Evolutionary conservation across 805 yeast species (phyloP).

Genomic region (Candida boidinii): DNA sequence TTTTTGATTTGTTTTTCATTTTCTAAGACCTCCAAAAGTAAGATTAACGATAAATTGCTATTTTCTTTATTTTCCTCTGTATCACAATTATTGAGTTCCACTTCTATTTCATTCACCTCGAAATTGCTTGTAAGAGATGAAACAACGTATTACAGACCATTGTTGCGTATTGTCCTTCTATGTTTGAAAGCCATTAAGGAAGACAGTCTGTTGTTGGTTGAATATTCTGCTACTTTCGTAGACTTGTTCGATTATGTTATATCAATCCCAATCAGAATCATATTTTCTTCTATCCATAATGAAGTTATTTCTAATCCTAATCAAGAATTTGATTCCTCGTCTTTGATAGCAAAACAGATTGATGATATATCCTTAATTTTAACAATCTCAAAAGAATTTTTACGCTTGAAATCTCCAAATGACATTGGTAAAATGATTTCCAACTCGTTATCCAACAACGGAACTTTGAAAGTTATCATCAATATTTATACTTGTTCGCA

Average conservation of each 20-base stretch:
- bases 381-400: slow-evolving; percentile 53
- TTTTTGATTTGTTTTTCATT: slow-evolving; percentile 41
- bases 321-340: slow-evolving; percentile 23
- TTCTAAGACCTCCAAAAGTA: slow-evolving; percentile 18
- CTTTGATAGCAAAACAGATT: slow-evolving; percentile 37
- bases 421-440: slow-evolving; percentile 44
- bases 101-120: slow-evolving; percentile 38
- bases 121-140: slow-evolving; percentile 29
- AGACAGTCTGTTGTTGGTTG: slow-evolving; percentile 31
- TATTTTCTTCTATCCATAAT: slow-evolving; percentile 51
- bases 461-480: slow-evolving; percentile 53
- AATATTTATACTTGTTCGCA: slow-evolving; percentile 65
- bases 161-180: slow-evolving; percentile 50
- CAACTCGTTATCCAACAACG: slow-evolving; percentile 42
- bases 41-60: slow-evolving; percentile 24
- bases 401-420: slow-evolving; percentile 37
- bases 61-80: slow-evolving; percentile 34
- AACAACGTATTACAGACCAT: slow-evolving; percentile 42
- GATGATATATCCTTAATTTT: slow-evolving; percentile 61
- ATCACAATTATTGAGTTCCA: slow-evolving; percentile 37
- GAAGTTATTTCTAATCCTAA: slow-evolving; percentile 37
- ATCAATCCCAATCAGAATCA: slow-evolving; percentile 54
- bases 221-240: slow-evolving; percentile 41
- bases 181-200: slow-evolving; percentile 35
- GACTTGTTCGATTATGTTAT: slow-evolving; percentile 56